phyloP scores from a whole-genome alignment of 106 monocot species.

The Chionographis japonica region DNA sequence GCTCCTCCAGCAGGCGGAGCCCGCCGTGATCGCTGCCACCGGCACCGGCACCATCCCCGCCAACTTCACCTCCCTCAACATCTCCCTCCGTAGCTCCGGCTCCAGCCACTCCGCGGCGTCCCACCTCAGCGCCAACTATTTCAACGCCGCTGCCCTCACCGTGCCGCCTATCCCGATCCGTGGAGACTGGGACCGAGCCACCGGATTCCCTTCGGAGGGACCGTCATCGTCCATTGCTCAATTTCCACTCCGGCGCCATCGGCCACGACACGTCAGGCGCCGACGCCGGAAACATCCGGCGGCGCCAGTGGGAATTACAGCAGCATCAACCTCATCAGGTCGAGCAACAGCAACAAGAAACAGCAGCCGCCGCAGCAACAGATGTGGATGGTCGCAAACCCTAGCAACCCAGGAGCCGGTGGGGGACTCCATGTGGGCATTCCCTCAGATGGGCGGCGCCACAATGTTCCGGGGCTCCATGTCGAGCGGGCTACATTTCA shows the following conservation, averaged over 20 bases:
- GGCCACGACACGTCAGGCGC: slow-evolving; percentile 18
- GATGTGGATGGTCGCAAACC: slow-evolving; percentile 78
- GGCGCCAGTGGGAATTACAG: slow-evolving; percentile 60
- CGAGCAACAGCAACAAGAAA: slow-evolving; percentile 19
- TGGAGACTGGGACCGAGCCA: slow-evolving; percentile 31
- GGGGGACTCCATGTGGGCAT: slow-evolving; percentile 34
- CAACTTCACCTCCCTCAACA: slow-evolving; percentile 87
- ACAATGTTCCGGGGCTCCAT: slow-evolving; percentile 58
- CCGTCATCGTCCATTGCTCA: slow-evolving; percentile 31
- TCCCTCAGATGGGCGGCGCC: slow-evolving; percentile 33
- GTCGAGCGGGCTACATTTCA: slow-evolving; percentile 67
- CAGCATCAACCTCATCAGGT: slow-evolving; percentile 18
- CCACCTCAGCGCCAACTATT: slow-evolving; percentile 18
- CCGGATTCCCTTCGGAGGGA: slow-evolving; percentile 16
- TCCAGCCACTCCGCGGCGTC: slow-evolving; percentile 42
- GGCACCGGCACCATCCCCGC: slow-evolving; percentile 90
- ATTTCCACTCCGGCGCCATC: slow-evolving; percentile 36
- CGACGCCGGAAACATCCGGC: slow-evolving; percentile 32
- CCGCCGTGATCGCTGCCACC: slow-evolving; percentile 80
- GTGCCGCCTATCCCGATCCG: slow-evolving; percentile 17
- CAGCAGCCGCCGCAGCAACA: slow-evolving; percentile 37
- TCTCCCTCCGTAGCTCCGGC: slow-evolving; percentile 67
- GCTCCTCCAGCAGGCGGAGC: slow-evolving; percentile 87
- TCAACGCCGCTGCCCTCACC: neutral
- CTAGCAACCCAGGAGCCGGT: slow-evolving; percentile 12